A percentile compares a stretch with the other conserved stretches of the same genome.
Evolutionary conservation across 164 flowering plant species (phyloP).

Genomic region (Tinospora cordifolia): DNA sequence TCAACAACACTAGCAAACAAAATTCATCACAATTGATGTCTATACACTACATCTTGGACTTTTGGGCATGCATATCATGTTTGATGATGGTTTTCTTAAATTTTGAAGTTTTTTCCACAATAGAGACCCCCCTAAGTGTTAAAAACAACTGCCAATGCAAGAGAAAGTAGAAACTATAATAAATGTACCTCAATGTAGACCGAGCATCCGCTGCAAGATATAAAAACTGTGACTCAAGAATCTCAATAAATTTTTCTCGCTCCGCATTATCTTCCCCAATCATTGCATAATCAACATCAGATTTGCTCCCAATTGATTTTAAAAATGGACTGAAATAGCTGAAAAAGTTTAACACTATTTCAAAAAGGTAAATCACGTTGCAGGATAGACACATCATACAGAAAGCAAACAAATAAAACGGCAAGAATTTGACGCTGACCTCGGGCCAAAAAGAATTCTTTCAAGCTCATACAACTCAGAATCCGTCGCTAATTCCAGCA

Average conservation of each 20-base stretch:
- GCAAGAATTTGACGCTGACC: conserved; percentile 26
- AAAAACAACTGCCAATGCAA: not conserved
- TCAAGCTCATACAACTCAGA: conserved; percentile 73
- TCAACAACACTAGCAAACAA: not conserved
- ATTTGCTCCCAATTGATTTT: conserved; percentile 50
- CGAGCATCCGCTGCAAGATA: conserved; percentile 96
- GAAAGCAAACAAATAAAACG: not conserved
- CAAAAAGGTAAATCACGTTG: not conserved
- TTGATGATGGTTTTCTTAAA: no score
- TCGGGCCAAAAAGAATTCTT: conserved; percentile 74
- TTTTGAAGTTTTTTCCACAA: no score
- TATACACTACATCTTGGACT: not conserved
- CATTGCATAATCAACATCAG: conserved; percentile 39
- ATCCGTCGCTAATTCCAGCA: conserved; percentile 80
- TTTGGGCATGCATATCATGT: no score
- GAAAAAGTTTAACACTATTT: conserved; percentile 17
- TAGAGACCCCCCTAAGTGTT: not conserved
- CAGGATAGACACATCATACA: not conserved
- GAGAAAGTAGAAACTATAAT: not conserved
- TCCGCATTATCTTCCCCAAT: conserved; percentile 58
- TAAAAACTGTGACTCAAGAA: conserved; percentile 70
- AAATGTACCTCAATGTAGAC: conserved; percentile 63
- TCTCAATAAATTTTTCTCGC: conserved; percentile 51
- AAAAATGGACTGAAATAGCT: conserved; percentile 88
- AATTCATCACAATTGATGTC: not conserved